Base-by-base conservation (phyloP, 176 grass and related monocot species). In the Eleusine coracana region DNA sequence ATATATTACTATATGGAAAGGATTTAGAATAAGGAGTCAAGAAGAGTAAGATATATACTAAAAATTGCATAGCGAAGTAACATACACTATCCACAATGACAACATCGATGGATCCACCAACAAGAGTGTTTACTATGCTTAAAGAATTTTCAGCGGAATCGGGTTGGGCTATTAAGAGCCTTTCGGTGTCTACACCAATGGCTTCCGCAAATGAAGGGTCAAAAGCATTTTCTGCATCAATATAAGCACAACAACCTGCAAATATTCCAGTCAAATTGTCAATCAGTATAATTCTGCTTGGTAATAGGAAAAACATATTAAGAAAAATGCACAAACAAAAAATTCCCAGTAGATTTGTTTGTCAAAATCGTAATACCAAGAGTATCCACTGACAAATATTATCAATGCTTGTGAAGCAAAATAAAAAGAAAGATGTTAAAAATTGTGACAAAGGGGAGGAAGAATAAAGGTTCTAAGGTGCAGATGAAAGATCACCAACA, bases 31-130 rank as follows among this genome's bases (percentile, higher is more conserved):
- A 66, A 78, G 34, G 28, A 59, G 74, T 37, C 73, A 71, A 82
- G 70, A 18, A 80, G 68, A 76, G 34, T 81, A 40, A 71, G 5
- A 56, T 9, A 8, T 39, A 8, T 49, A 48, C 25, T 49, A 58
- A 72, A 76, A 81, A 60, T 44, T 15, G 6, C 42, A 91, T 15
- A 20, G 41, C 13, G 23, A 77, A 78, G 34, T 64, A 78, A 58
- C 96, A 85, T 93, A 98, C 96, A 80, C 92, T 98, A 66, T 98
- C 96, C 18, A 98, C 85, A 56, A 98, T 87, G 79, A 98, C 83
- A 80, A 98, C 96, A 83, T 86, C 87, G 62, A 98, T 79, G n/a
- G 93, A 95, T 75, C 90, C 92, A 66, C 90, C 88, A 85, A 98
- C 87, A 55, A 98, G 89, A 77, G 89, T 95, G 87, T 98, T 98